These are phyloP conservation scores for Pythium utonaiense DNA, from an alignment of 352 stramenopile species.

Conservation along the genomic window DNA sequence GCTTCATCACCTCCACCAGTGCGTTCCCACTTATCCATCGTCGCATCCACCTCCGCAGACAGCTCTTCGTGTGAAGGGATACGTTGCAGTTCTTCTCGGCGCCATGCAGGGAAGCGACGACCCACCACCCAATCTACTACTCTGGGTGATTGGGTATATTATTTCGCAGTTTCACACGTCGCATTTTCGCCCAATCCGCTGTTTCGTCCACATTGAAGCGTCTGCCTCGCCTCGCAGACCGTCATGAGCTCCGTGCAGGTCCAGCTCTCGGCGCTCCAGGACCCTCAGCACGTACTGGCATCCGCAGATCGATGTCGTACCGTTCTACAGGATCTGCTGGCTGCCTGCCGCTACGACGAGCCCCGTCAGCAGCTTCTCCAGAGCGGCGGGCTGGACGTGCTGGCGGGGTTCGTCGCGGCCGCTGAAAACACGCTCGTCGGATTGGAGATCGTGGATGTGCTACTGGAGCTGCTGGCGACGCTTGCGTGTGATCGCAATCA, in stretches of 20 bases:
- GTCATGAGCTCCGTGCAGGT: conserved; percentile 41
- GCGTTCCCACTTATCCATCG: neutral
- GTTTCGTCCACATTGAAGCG: neutral
- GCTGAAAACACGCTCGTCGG: conserved; percentile 6
- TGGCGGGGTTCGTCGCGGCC: conserved; percentile 26
- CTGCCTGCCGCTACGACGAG: conserved; percentile 35
- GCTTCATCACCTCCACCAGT: neutral
- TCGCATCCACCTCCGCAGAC: neutral
- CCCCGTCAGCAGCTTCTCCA: conserved; percentile 29
- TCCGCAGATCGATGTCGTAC: conserved; percentile 17
- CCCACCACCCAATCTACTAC: neutral
- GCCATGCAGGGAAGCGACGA: too few species aligned
- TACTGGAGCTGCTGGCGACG: conserved; percentile 42
- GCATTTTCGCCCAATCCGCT: neutral
- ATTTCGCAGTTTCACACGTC: conserved; percentile 2
- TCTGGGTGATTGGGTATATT: conserved; percentile 2
- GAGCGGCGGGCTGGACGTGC: conserved; percentile 22
- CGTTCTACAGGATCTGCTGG: conserved; percentile 35
- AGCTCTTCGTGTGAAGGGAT: neutral
- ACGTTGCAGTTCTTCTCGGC: neutral
- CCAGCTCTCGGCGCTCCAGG: conserved; percentile 41
- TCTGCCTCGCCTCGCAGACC: neutral
- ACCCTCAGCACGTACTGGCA: conserved; percentile 16
- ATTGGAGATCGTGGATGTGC: conserved; percentile 26
- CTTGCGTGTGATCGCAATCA: conserved; percentile 30